phyloP scores from a whole-genome alignment of 805 yeast genomes.

The Wickerhamomyces bisporus region DNA sequence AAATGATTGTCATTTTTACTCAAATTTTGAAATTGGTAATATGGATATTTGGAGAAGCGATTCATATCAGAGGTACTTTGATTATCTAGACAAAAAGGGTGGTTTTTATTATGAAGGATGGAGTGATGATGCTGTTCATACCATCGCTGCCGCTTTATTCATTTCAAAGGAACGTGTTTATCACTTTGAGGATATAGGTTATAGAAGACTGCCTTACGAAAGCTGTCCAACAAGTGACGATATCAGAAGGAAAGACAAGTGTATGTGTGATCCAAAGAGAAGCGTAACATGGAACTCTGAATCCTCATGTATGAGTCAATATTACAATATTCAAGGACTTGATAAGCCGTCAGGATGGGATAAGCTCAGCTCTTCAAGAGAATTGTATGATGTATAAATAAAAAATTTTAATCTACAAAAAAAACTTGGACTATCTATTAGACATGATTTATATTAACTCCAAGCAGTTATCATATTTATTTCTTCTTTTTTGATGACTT shows the following conservation, averaged over 20 bases:
- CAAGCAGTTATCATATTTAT: too few relatives aligned
- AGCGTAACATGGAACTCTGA: background rate
- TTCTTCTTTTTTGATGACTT: slow-evolving; percentile 8
- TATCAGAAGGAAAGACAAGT: background rate
- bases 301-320: background rate
- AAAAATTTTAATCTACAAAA: too few relatives aligned
- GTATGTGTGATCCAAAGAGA: background rate
- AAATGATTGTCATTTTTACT: slow-evolving; percentile 90
- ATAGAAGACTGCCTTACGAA: background rate
- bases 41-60: slow-evolving; percentile 70
- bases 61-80: slow-evolving; percentile 65
- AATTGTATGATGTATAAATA: too few relatives aligned
- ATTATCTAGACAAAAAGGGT: slow-evolving; percentile 64
- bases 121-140: slow-evolving; percentile 56
- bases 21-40: slow-evolving; percentile 81
- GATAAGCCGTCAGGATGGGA: background rate
- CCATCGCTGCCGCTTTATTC: background rate
- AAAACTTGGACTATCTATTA: background rate
- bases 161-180: background rate
- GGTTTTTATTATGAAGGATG: slow-evolving; percentile 89
- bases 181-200: background rate
- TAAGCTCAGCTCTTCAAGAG: background rate
- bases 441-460: too few relatives aligned
- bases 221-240: background rate
- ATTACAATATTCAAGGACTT: background rate